Percentiles rank a stretch among this genome's conserved stretches.
Evolutionary conservation across 176 grass and related monocot genomes (phyloP).

Genomic region (Triticum monococcum): DNA sequence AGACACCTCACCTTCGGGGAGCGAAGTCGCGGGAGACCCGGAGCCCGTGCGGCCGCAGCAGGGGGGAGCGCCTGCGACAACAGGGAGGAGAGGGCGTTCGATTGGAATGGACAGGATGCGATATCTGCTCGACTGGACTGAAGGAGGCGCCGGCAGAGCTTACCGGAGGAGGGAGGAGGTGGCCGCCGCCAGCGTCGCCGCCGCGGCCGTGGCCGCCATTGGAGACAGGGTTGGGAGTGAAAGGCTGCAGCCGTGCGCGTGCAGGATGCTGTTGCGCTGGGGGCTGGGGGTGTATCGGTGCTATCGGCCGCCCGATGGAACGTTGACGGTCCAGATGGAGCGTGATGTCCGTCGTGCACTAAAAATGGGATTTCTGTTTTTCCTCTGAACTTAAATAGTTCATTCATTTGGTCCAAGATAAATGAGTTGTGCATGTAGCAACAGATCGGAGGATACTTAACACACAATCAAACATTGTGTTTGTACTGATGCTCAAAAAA

Average conservation of each 20-base stretch:
- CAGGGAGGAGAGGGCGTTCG: not conserved
- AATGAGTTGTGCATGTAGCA: too few relatives aligned
- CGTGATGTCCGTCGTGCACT: too few relatives aligned
- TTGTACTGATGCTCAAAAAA: too few relatives aligned
- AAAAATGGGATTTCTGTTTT: too few relatives aligned
- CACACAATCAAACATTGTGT: too few relatives aligned
- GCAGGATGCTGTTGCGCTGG: not conserved
- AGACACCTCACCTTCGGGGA: conserved; percentile 26
- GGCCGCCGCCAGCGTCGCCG: conserved; percentile 35
- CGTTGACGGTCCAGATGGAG: too few relatives aligned
- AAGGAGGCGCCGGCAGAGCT: not conserved
- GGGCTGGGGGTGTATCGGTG: not conserved
- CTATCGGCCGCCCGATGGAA: not conserved
- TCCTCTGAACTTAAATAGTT: too few relatives aligned
- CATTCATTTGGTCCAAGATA: too few relatives aligned
- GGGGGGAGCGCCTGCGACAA: conserved; percentile 28
- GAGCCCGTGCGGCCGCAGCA: conserved; percentile 39
- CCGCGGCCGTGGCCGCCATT: conserved; percentile 43
- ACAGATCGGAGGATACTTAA: too few relatives aligned
- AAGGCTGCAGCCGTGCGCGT: not conserved
- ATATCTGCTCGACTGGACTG: not conserved
- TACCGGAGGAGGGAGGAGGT: conserved; percentile 40
- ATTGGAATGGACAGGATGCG: not conserved
- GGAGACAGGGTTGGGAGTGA: not conserved
- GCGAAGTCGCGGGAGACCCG: conserved; percentile 19